Percentiles rank a stretch among this genome's conserved stretches.
Conservation (phyloP, 164 flowering plant species). For the Magnolia kwangsiensis region DNA sequence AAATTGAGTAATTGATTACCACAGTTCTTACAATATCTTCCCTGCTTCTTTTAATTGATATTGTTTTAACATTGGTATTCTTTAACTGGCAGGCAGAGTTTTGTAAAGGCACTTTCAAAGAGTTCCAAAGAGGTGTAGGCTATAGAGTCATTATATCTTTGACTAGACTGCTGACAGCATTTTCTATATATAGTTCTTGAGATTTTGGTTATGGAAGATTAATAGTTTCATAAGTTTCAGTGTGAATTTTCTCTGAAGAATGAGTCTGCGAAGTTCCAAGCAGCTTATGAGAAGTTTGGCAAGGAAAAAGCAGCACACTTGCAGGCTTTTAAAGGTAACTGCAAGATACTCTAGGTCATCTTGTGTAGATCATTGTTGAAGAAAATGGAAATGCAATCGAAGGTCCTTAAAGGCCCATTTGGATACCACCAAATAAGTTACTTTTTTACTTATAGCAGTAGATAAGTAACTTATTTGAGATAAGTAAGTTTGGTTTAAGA, state of each 20-base stretch:
- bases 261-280: constrained; percentile 70
- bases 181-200: neutral
- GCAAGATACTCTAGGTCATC: neutral
- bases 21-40: neutral
- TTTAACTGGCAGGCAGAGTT: constrained; percentile 51
- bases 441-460: too few species aligned
- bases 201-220: neutral
- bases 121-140: constrained; percentile 76
- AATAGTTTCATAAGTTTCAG: constrained; percentile 34
- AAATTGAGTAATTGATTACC: too few species aligned
- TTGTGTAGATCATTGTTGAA: neutral
- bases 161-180: neutral
- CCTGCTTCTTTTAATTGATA: neutral
- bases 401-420: neutral
- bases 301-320: constrained; percentile 67
- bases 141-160: neutral
- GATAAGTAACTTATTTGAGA: too few species aligned
- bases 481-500: too few species aligned
- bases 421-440: too few species aligned
- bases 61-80: neutral
- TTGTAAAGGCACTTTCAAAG: constrained; percentile 75
- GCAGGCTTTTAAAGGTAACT: constrained; percentile 63
- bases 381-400: neutral
- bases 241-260: constrained; percentile 69
- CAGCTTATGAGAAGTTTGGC: constrained; percentile 58